Base-by-base conservation (phyloP, 176 grass and related monocot species). In the Neostapfia colusana region DNA sequence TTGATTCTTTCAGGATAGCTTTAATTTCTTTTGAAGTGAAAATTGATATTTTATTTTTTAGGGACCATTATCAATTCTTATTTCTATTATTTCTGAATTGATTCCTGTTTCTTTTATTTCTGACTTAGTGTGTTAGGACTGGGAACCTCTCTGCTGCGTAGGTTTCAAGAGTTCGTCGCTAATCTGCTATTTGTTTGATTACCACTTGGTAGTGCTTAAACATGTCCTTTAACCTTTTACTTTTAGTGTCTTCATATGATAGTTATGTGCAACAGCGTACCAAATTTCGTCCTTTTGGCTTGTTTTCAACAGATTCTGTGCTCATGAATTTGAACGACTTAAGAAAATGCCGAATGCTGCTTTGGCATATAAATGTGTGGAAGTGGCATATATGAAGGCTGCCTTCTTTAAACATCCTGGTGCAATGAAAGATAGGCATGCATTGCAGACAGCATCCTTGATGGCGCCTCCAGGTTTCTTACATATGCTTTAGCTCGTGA, bases 281-380 rank as follows among this genome's bases (percentile, higher is more conserved):
- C 62, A 83, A 62, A 83, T 67, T 36, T 68, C 23, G 42, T 45
- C 38, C 34, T 73, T 16, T 50, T 87, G 74, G 20, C 23, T 69
- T 83, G 58, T 86, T 8, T 45, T 79, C 51, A 74, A 62, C 77
- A 97, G 95, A 78, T 97, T 92, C 57, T 91, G 89, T 36, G 95
- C 91, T 27, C 82, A 82, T 74, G 84, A 85, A 84, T 93, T 91
- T 84, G 91, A 97, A 77, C 79, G 80, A 72, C 75, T 78, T 64
- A 97, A 93, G 71, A 90, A 90, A 85, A 93, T 86, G 87, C 89
- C 82, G 53, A 90, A 88, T 80, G 91, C 91, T 66, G 79, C 95
- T 69, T 88, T 97, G 74, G 91, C 95, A 83, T 93, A 90, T 86
- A 97, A 97, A 82, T 97, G 95, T 85, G 76, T 97, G 27, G 95